phyloP scores from a whole-genome alignment of 805 yeast species.

The Hanseniaspora valbyensis region DNA sequence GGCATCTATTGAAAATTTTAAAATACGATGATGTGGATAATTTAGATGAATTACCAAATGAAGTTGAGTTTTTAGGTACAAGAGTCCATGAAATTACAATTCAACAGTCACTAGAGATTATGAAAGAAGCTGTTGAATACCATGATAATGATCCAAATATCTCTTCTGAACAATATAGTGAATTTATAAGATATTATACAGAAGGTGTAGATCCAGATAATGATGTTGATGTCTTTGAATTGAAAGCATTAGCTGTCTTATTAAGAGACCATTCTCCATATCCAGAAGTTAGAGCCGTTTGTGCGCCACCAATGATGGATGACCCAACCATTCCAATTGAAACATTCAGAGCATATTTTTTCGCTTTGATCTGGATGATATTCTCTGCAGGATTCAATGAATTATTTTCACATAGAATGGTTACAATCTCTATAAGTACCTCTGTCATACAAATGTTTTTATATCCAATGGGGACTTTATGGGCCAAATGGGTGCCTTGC shows the following conservation, averaged over 20 bases:
- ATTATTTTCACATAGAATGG: constrained; percentile 46
- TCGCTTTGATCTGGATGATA: constrained; percentile 37
- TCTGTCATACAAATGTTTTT: constrained; percentile 38
- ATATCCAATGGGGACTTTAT: constrained; percentile 36
- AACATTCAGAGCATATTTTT: constrained; percentile 35
- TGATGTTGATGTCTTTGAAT: constrained; percentile 22
- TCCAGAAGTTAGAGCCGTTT: constrained; percentile 58
- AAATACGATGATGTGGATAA: constrained; percentile 18
- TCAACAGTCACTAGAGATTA: constrained; percentile 33
- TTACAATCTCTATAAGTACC: constrained; percentile 36
- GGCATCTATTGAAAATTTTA: constrained; percentile 14
- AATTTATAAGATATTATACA: constrained; percentile 26
- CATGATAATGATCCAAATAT: constrained; percentile 42
- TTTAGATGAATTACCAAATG: constrained; percentile 18
- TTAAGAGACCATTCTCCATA: constrained; percentile 43
- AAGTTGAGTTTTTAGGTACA: constrained; percentile 33
- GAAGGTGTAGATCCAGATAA: constrained; percentile 23
- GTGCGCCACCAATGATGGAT: constrained; percentile 34
- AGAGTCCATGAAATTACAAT: constrained; percentile 30
- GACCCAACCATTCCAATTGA: constrained; percentile 40
- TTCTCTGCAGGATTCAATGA: constrained; percentile 47
- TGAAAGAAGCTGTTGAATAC: constrained; percentile 32
- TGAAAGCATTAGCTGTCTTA: constrained; percentile 29
- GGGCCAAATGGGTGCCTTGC: constrained; percentile 37
- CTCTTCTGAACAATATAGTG: constrained; percentile 30